Conservation (phyloP, 208 protist species). For the Porcisia hertigi region DNA sequence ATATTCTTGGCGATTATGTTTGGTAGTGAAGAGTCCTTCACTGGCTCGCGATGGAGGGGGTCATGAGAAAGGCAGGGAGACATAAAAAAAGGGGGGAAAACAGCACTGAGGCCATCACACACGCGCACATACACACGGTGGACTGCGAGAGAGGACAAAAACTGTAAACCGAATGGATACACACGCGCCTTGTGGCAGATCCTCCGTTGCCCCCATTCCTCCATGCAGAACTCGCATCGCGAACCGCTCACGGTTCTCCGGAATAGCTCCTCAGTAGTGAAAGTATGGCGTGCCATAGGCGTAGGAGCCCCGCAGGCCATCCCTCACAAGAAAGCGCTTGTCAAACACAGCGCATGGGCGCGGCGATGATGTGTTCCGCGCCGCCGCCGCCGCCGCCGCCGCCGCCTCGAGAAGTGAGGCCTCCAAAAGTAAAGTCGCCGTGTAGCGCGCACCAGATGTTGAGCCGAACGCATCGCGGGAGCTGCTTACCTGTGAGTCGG, state of each 20-base stretch:
- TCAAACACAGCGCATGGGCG: constrained; percentile 14
- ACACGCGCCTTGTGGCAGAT: not conserved
- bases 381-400: constrained; percentile 3
- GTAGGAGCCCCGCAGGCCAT: constrained; percentile 14
- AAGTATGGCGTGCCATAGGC: constrained; percentile 24
- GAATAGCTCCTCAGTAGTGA: constrained; percentile 20
- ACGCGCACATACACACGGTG: not conserved
- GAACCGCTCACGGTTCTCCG: not conserved
- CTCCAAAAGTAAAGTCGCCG: constrained; percentile 19
- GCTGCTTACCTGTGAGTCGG: not conserved
- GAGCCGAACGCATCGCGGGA: not conserved
- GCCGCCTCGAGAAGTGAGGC: constrained; percentile 12
- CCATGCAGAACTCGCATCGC: not conserved
- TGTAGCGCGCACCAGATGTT: constrained; percentile 16
- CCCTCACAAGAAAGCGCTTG: constrained; percentile 23
- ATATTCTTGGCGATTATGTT: not conserved
- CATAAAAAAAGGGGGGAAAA: not conserved
- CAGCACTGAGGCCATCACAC: not conserved
- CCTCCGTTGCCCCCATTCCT: not conserved
- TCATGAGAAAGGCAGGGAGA: not conserved
- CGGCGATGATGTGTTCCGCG: not conserved
- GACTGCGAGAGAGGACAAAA: not conserved
- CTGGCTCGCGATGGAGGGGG: not conserved
- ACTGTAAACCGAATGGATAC: not conserved
- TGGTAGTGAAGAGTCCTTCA: constrained; percentile 1